Conservation (phyloP, 495 filamentous ascomycete genomes). For the Penicillium cataractarum region DNA sequence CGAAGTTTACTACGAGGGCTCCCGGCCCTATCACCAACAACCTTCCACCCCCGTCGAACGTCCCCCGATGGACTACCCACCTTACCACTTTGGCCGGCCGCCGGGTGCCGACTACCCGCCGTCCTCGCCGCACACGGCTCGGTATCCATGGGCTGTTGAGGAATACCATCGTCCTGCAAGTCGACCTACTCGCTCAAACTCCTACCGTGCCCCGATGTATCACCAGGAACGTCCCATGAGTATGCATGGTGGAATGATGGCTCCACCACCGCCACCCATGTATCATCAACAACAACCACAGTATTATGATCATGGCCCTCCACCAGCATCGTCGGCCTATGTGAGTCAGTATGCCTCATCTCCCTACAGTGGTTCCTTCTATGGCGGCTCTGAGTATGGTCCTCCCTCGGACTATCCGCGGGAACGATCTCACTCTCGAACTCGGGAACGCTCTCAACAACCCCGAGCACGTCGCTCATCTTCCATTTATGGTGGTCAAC, state of each 20-base stretch:
- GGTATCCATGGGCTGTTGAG: constrained; percentile 30
- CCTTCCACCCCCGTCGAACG: constrained; percentile 38
- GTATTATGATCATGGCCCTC: constrained; percentile 35
- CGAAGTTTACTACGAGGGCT: constrained; percentile 37
- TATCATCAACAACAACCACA: constrained; percentile 32
- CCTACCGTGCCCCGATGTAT: constrained; percentile 40
- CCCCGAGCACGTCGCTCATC: constrained; percentile 38
- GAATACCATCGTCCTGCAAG: constrained; percentile 32
- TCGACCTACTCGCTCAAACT: constrained; percentile 36
- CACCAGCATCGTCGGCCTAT: constrained; percentile 43
- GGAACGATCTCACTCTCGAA: constrained; percentile 39
- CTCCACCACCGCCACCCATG: constrained; percentile 32
- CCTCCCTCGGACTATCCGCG: constrained; percentile 28
- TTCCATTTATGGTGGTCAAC: constrained; percentile 40
- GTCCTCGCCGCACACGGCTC: constrained; percentile 33
- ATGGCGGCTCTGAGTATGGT: constrained; percentile 30
- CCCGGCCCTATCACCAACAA: constrained; percentile 32
- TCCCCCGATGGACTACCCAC: constrained; percentile 34
- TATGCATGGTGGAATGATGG: constrained; percentile 43
- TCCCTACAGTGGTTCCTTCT: constrained; percentile 32
- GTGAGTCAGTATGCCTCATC: constrained; percentile 37
- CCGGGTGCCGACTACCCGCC: constrained; percentile 40
- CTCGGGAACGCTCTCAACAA: constrained; percentile 37
- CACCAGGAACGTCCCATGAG: constrained; percentile 45
- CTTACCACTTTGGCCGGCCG: constrained; percentile 31